Percentiles rank a stretch among this genome's conserved stretches.
Conservation (phyloP, 2,329 filamentous ascomycete species). For the Pestalotiopsis sp. region DNA sequence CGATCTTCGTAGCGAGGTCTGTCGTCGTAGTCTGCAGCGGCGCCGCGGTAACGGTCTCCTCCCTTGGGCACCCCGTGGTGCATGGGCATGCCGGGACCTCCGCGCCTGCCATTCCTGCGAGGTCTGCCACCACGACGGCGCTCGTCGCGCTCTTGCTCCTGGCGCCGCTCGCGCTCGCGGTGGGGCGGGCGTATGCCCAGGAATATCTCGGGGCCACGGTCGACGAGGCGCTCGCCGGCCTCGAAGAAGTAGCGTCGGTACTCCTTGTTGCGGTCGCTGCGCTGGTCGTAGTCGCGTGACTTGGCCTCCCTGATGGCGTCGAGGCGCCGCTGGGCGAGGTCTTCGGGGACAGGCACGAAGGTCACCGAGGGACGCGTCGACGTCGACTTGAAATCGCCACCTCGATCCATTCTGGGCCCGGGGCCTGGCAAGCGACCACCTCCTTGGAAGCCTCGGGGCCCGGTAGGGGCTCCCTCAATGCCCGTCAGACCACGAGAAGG, state of each 20-base stretch:
- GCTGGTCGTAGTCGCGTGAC: conserved; percentile 36
- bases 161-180: conserved; percentile 45
- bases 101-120: conserved; percentile 24
- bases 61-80: conserved; percentile 32
- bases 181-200: conserved; percentile 63
- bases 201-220: conserved; percentile 72
- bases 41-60: conserved; percentile 33
- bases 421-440: conserved; percentile 24
- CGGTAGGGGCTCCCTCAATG: conserved; percentile 36
- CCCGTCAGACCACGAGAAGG: conserved; percentile 28
- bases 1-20: conserved; percentile 21
- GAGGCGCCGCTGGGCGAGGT: conserved; percentile 66
- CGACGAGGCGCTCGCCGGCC: conserved; percentile 65
- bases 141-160: conserved; percentile 37
- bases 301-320: conserved; percentile 55
- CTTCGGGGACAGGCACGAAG: conserved; percentile 62
- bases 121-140: conserved; percentile 24
- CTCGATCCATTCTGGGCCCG: conserved; percentile 20
- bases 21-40: conserved; percentile 22
- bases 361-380: conserved; percentile 42
- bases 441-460: conserved; percentile 39
- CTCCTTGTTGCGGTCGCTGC: conserved; percentile 47
- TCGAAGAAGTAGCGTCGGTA: conserved; percentile 76
- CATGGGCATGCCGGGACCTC: conserved; percentile 27
- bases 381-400: conserved; percentile 34